Evolutionary conservation across 345 rosid genomes (phyloP).

Genomic region (Turnera subulata): DNA sequence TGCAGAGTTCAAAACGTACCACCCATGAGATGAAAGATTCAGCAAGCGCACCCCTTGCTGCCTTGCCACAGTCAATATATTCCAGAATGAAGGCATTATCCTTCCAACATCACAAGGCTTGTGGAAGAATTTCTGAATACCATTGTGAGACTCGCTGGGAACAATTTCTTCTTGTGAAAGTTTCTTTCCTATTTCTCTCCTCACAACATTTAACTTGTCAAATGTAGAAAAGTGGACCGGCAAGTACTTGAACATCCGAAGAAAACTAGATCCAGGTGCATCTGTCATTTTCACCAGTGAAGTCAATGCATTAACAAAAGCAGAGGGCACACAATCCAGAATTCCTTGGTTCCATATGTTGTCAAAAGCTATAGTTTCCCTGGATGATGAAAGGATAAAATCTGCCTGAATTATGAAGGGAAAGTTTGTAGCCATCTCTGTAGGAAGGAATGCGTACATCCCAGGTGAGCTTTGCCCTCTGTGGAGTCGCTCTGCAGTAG

Average conservation of each 20-base stretch:
- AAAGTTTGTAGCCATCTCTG: slow-evolving; percentile 64
- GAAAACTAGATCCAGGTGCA: slow-evolving; percentile 50
- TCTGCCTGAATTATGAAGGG: slow-evolving; percentile 73
- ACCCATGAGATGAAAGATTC: slow-evolving; percentile 63
- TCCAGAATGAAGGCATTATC: slow-evolving; percentile 55
- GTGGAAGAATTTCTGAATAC: slow-evolving; percentile 53
- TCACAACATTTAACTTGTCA: slow-evolving; percentile 33
- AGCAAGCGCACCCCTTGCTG: slow-evolving; percentile 41
- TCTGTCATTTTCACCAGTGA: slow-evolving; percentile 45
- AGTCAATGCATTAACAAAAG: slow-evolving; percentile 56
- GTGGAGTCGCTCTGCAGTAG: slow-evolving; percentile 48
- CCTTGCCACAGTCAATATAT: slow-evolving; percentile 47
- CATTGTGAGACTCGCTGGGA: slow-evolving; percentile 46
- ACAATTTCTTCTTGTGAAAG: slow-evolving; percentile 40
- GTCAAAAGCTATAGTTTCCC: slow-evolving; percentile 61
- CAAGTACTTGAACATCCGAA: slow-evolving; percentile 50
- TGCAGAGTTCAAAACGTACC: slow-evolving; percentile 35
- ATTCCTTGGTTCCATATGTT: slow-evolving; percentile 77
- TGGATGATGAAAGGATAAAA: slow-evolving; percentile 61
- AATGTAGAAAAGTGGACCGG: slow-evolving; percentile 41
- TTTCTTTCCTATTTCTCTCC: slow-evolving; percentile 36
- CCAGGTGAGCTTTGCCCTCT: slow-evolving; percentile 52
- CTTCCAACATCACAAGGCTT: slow-evolving; percentile 56
- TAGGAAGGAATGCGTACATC: slow-evolving; percentile 71
- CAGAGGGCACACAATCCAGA: slow-evolving; percentile 50